Evolutionary conservation across 345 rosid species (phyloP).

Genomic region (Lagerstroemia speciosa): DNA sequence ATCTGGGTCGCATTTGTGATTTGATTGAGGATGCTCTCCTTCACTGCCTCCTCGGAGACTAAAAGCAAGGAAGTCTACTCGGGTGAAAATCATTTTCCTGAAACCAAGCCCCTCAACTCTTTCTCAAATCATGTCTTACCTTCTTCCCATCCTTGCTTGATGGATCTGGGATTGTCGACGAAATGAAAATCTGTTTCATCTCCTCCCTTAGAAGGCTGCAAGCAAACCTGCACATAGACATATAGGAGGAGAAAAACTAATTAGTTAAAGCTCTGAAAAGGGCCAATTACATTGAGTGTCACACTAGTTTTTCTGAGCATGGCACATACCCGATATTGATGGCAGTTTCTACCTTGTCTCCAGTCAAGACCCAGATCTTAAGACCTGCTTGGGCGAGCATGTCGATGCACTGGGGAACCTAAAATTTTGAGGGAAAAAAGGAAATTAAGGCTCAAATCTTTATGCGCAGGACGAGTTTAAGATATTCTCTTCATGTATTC

Average conservation of each 20-base stretch:
- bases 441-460: not conserved
- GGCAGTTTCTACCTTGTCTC: conserved; percentile 84
- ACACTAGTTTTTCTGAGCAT: not conserved
- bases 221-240: conserved; percentile 44
- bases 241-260: not conserved
- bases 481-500: not conserved
- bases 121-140: conserved; percentile 8
- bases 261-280: not conserved
- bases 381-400: conserved; percentile 86
- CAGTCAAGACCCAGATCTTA: conserved; percentile 80
- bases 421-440: not conserved
- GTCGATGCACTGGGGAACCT: conserved; percentile 88
- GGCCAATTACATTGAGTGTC: not conserved
- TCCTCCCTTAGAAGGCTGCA: conserved; percentile 78
- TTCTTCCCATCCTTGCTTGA: conserved; percentile 20
- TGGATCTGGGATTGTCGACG: conserved; percentile 23
- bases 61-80: conserved; percentile 10
- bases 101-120: conserved; percentile 6
- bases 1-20: conserved; percentile 36
- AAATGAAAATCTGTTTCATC: conserved; percentile 48
- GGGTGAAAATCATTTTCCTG: not conserved
- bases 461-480: not conserved
- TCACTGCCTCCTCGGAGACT: conserved; percentile 35
- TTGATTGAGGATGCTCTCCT: conserved; percentile 43
- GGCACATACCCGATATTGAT: conserved; percentile 61